Conservation (phyloP, 2,329 filamentous ascomycete species). For the Monilinia fructicola region DNA sequence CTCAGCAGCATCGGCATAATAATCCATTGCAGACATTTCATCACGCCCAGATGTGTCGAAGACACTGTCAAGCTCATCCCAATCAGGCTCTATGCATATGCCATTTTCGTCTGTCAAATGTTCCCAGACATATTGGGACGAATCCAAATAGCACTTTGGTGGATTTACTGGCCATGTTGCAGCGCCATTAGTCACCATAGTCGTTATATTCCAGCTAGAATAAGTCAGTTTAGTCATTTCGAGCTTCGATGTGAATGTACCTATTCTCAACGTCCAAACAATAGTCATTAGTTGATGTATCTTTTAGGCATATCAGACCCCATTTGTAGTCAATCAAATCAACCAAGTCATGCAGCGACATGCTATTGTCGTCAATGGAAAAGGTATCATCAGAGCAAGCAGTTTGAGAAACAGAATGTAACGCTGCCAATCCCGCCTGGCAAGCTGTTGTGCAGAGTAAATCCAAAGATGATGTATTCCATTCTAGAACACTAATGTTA, state of each 20-base stretch:
- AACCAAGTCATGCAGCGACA: not conserved
- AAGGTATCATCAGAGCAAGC: not conserved
- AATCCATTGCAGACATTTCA: slow-evolving; percentile 2
- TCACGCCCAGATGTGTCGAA: not conserved
- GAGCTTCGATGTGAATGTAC: not conserved
- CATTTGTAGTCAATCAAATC: not conserved
- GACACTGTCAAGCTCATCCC: not conserved
- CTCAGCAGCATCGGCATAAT: not conserved
- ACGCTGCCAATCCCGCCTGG: not conserved
- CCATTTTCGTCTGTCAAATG: not conserved
- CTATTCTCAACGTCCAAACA: not conserved
- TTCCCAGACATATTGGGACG: not conserved
- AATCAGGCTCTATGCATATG: not conserved
- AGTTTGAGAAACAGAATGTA: not conserved
- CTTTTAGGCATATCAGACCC: not conserved
- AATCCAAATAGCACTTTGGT: not conserved
- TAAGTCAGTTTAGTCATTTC: not conserved
- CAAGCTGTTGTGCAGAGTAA: not conserved
- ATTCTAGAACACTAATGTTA: not conserved
- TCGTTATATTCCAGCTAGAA: slow-evolving; percentile 1
- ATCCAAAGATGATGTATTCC: not conserved
- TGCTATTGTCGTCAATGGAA: not conserved
- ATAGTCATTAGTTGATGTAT: not conserved
- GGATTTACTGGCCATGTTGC: not conserved
- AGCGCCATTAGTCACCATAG: not conserved